Conservation (phyloP, 495 filamentous ascomycete species). For the Podospora anserina region DNA sequence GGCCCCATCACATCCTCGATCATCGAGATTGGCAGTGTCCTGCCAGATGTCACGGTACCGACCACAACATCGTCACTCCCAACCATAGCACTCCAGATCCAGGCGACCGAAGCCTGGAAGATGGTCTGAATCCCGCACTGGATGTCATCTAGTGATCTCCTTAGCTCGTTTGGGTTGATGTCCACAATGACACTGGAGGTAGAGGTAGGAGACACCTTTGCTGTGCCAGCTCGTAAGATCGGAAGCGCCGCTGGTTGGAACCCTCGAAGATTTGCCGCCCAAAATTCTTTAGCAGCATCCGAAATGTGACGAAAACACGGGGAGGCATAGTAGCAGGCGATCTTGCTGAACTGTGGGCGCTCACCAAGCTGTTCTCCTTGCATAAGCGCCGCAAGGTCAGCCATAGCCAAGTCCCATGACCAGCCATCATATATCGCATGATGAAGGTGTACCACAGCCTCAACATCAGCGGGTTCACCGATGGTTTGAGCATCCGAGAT, state of each 20-base stretch:
- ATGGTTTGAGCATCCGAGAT: slow-evolving; percentile 27
- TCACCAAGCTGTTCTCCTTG: slow-evolving; percentile 20
- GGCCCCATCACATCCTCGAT: slow-evolving; percentile 73
- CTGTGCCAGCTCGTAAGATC: slow-evolving; percentile 32
- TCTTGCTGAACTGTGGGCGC: slow-evolving; percentile 51
- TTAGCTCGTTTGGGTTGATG: slow-evolving; percentile 19
- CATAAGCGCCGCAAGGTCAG: slow-evolving; percentile 54
- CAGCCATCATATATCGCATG: slow-evolving; percentile 83
- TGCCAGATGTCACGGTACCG: slow-evolving; percentile 72
- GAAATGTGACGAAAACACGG: slow-evolving; percentile 16
- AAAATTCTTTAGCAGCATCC: slow-evolving; percentile 48
- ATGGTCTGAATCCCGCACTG: slow-evolving; percentile 54
- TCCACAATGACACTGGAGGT: slow-evolving; percentile 25
- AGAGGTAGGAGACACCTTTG: slow-evolving; percentile 11
- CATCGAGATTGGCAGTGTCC: slow-evolving; percentile 59
- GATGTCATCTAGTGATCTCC: slow-evolving; percentile 11
- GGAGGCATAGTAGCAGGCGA: slow-evolving; percentile 44
- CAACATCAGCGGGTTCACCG: slow-evolving; percentile 16
- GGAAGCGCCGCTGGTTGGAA: slow-evolving; percentile 42
- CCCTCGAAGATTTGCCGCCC: slow-evolving; percentile 51
- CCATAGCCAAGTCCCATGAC: slow-evolving; percentile 69
- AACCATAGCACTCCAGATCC: slow-evolving; percentile 59
- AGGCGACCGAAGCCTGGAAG: slow-evolving; percentile 67
- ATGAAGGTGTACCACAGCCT: slow-evolving; percentile 57
- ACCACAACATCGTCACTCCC: slow-evolving; percentile 67